Base-by-base conservation (phyloP, 768 basidiomycete genomes). In the Boletus eberwhitei region DNA sequence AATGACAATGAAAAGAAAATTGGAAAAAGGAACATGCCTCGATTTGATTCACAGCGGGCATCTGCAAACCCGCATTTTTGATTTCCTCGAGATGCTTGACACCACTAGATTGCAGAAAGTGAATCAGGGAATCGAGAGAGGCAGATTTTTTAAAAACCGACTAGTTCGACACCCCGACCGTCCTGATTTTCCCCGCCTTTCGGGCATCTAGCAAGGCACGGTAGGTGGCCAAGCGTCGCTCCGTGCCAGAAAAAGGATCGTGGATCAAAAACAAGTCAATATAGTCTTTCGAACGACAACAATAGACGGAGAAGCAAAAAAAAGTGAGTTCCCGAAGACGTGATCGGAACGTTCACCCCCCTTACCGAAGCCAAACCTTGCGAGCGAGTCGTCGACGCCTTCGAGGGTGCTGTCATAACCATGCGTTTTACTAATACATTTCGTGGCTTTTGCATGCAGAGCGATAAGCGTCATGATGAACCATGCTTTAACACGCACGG, bases 91-190 rank as follows among this genome's bases (percentile, higher is more conserved):
- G 74, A 61, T 93, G 90, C 42, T 82, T 80, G 34, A 87, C 64
- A 21, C 79, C 79, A 59, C 90, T 92, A 32, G n/a, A 43, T 32
- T n/a, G 29, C 31, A 44, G 22, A 3, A 26, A 3, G 11, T 52
- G 32, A 46, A 55, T 43, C 50, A 24, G 41, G 26, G 11, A 22
- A 48, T 9, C 5, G 9, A 16, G 36, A 42, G 24, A 39, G 29
- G n/a, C 2, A 3, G 14, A 21, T 12, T 5, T n/a, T 12, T 8
- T 26, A 26, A 29, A 46, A 21, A 65, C 86, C 44, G 60, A 90
- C 88, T 84, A 93, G 71, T 93, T 93, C 1, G 88, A 91, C 8
- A 93, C 90, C 3, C 90, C 90, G n/a, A 90, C 80, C 5, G 77
- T 77, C 57, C 80, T 77, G 48, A 91, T 78, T 61, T 88, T 88